Conservation (phyloP, 345 rosid species). For the Syzygium aromaticum region DNA sequence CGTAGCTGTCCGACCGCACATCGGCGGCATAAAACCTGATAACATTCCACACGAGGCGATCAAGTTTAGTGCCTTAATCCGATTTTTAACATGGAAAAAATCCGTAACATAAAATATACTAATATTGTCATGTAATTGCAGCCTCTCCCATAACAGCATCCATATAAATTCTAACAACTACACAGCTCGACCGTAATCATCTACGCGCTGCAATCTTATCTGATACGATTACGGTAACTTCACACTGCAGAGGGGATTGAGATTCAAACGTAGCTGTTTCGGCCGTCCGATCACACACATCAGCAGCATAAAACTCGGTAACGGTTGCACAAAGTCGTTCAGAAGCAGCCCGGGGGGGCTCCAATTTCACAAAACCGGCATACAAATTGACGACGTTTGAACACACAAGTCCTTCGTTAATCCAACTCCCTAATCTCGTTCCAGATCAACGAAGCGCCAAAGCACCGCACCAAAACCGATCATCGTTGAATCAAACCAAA, state of each 20-base stretch:
- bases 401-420: not conserved
- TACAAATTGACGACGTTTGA: not conserved
- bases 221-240: not conserved
- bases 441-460: not conserved
- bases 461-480: not conserved
- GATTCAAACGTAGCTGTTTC: not conserved
- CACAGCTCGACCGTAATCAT: not conserved
- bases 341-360: not conserved
- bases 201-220: not conserved
- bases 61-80: not conserved
- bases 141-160: not conserved
- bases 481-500: not conserved
- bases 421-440: not conserved
- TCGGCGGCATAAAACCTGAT: slow-evolving; percentile 83
- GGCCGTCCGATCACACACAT: not conserved
- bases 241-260: not conserved
- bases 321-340: not conserved
- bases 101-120: not conserved
- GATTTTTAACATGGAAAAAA: not conserved
- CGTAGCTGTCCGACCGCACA: slow-evolving; percentile 75
- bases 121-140: not conserved
- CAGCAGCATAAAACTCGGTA: not conserved
- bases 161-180: not conserved
- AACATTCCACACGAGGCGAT: not conserved
- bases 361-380: not conserved